Base-by-base conservation (phyloP, 2,329 filamentous ascomycete genomes). In the Alternaria viburni region DNA sequence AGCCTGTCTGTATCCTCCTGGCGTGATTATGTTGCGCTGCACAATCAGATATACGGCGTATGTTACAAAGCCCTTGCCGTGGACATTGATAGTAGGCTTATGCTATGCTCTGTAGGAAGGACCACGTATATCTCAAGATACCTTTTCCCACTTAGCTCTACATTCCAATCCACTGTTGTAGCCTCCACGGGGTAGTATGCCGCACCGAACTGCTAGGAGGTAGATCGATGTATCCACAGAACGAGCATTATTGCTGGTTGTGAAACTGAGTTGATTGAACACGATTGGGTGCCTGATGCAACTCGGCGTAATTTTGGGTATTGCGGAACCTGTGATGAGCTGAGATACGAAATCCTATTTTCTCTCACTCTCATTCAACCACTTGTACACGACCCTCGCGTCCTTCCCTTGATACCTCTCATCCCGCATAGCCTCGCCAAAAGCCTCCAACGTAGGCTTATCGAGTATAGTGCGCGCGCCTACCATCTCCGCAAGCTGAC, bases 301-400 rank as follows among this genome's bases (percentile, higher is more conserved):
- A 30, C 28, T 2, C 28, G 28, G 28, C 5, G 28, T 30, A 30
- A 30, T 30, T 2, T 30, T 3, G 11, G 1, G 28, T 30, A 30
- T 30, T 6, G 11, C 5, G 5, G 2, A 12, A 30, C 5, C 3
- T 30, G 2, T 6, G 28, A 30, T 5, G 28, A 12, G 28, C 26
- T 30, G 10, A 28, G 11, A 6, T 30, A 30, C 28, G 5, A 6
- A 5, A 12, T 12, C 11, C 28, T 30, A 30, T 6, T 12, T 12
- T 3, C 11, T 30, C 28, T 28, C 72, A 51, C 74, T 75, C 64
- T 77, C 74, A 63, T 76, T 76, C 61, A 77, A 59, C 73, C 73
- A 77, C 45, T 75, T 76, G 43, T 77, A 77, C 21, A 77, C 74
- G 13, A 76, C 74, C 56, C 74, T 71, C 28, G 74, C 74, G 67